Conservation (phyloP, 2,329 filamentous ascomycete species). For the Pseudogymnoascus sp. region DNA sequence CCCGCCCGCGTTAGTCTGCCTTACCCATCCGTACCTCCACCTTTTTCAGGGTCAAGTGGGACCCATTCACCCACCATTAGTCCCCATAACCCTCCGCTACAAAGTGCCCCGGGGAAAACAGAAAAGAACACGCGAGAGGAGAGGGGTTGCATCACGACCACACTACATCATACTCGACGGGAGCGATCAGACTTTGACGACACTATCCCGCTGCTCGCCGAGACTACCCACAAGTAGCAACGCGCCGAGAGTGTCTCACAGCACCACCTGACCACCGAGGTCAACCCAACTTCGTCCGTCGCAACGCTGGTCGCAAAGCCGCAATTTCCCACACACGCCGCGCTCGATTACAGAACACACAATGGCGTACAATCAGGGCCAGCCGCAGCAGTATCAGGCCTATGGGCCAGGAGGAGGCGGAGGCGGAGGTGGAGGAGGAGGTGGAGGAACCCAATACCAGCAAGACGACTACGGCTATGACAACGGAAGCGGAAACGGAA, state of each 20-base stretch:
- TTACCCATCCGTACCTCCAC: not conserved
- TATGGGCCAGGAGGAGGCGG: not conserved
- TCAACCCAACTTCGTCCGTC: not conserved
- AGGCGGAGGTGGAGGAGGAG: not conserved
- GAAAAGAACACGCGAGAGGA: not conserved
- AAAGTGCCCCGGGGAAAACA: not conserved
- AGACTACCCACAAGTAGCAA: not conserved
- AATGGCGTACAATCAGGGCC: not conserved
- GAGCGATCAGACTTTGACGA: not conserved
- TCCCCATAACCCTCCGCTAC: not conserved
- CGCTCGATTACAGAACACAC: not conserved
- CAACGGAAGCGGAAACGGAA: not conserved
- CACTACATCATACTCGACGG: not conserved
- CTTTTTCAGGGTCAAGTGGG: slow-evolving; percentile 2
- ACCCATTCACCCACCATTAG: not conserved
- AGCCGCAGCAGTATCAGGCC: not conserved
- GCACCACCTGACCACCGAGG: not conserved
- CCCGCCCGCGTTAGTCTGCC: not conserved
- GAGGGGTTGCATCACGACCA: not conserved
- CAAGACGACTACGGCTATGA: not conserved
- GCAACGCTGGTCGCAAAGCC: not conserved
- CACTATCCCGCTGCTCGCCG: not conserved
- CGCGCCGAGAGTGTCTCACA: not conserved
- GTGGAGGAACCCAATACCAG: not conserved
- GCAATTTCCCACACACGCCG: not conserved